Conservation (phyloP, 2,329 filamentous ascomycete genomes). For the Colletotrichum orchidophilum region DNA sequence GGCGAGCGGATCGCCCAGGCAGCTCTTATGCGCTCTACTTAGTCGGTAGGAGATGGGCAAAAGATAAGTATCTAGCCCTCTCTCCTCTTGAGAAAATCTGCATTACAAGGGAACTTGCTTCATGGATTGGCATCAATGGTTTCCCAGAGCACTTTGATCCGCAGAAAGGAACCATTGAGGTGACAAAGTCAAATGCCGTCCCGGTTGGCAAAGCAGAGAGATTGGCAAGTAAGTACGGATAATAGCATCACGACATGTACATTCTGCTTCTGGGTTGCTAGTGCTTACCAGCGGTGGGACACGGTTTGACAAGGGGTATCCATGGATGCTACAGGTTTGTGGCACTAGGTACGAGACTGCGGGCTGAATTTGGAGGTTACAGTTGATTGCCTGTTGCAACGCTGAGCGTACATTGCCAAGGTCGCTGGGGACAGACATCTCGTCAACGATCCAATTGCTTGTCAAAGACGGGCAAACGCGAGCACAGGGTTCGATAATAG, state of each 20-base stretch:
- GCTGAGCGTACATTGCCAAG: background rate
- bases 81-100: background rate
- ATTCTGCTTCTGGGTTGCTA: background rate
- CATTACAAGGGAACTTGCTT: background rate
- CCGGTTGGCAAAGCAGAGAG: background rate
- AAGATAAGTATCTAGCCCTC: background rate
- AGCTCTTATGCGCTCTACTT: background rate
- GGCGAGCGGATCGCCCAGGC: constrained; percentile 1
- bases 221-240: background rate
- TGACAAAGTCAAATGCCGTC: background rate
- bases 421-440: background rate
- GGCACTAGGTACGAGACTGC: background rate
- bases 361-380: background rate
- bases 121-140: background rate
- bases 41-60: background rate
- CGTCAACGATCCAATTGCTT: background rate
- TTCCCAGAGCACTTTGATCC: background rate
- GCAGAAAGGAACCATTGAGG: background rate
- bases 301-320: background rate
- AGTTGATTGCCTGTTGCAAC: constrained; percentile 11
- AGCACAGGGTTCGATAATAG: background rate
- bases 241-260: constrained; percentile 7
- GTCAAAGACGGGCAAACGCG: background rate
- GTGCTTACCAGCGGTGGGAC: constrained; percentile 11
- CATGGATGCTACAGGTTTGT: constrained; percentile 10